Evolutionary conservation across 1,139 yeast genomes (phyloP), one percentile per base, ranked within the genome.

Genomic region (Yarrowia galli): DNA sequence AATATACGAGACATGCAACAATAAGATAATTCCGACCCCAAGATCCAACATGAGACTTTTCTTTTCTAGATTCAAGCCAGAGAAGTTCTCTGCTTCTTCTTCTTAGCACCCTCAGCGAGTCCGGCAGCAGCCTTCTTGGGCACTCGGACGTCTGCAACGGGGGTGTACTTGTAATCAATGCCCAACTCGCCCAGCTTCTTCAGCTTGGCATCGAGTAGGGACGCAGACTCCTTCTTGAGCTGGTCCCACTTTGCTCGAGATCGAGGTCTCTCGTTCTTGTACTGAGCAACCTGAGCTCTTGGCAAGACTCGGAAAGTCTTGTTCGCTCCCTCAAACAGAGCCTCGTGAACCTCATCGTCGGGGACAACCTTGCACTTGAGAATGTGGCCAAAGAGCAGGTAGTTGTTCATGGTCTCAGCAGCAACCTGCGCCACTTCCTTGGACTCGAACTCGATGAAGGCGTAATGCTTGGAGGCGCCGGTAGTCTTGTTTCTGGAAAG

Each of bases 351-450:
- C 74, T 77, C 84, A 45, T 79, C 84, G 69, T 75, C 79, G 71
- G 79, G 83, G 79, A 84, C 83, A 71, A 82, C 81, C 75, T 82
- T 84, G 74, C 86, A 96, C 82, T 85, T 89, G 76, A 86, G 84
- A 72, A 93, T 85, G 78, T 93, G 98, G 15, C 97, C 97, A 80
- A 91, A 89, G 68, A 95, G 79, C 72, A 95, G 84, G 76, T 95
- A 95, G 79, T 95, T 95, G 80, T 95, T 89, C 99, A 95, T 95
- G 67, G 98, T 88, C 73, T 95, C 98, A 71, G 90, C 90, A 1
- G 97, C 99, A 70, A 92, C 83, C 72, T 87, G 84, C 66, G 98
- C 98, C 69, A 91, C 96, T 65, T 87, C 91, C 48, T 79, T 77
- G 69, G 87, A 84, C 65, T 84, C 86, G 75, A 95, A 95, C 79